Evolutionary conservation across 2,329 filamentous ascomycete species (phyloP).

Genomic region (Fusarium beomiforme): DNA sequence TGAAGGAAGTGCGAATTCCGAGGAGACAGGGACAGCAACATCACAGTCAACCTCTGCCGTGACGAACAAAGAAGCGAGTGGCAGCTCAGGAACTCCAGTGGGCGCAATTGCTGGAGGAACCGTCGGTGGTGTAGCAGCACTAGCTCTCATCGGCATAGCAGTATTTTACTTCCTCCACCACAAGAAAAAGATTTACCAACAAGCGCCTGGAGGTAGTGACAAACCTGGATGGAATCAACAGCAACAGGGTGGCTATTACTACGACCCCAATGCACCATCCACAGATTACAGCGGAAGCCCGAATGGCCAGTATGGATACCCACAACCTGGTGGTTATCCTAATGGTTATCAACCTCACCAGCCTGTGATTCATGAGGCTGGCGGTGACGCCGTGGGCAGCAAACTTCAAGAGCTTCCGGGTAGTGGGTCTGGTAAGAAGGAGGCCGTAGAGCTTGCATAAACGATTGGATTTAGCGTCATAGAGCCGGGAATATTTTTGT

Average conservation of each 20-base stretch:
- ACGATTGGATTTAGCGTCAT: neutral
- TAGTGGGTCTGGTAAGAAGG: neutral
- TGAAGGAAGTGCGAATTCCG: neutral
- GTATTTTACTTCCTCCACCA: constrained; percentile 1
- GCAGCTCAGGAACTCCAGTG: neutral
- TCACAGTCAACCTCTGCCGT: neutral
- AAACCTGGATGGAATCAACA: constrained; percentile 2
- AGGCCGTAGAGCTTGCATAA: constrained; percentile 17
- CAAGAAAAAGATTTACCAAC: constrained; percentile 11
- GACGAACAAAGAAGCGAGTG: neutral
- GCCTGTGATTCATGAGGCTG: constrained; percentile 13
- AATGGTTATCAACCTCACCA: neutral
- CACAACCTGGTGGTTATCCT: neutral
- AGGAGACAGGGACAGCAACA: neutral
- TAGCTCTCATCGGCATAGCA: neutral
- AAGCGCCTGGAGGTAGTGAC: neutral
- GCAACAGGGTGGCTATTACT: neutral
- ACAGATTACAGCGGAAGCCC: neutral
- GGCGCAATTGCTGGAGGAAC: constrained; percentile 24
- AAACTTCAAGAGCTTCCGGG: constrained; percentile 16
- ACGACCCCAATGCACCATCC: neutral
- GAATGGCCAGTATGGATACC: neutral
- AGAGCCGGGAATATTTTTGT: neutral
- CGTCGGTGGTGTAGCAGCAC: constrained; percentile 1
- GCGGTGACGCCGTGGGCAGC: constrained; percentile 5